Percentiles rank a stretch among this genome's conserved stretches.
These are phyloP conservation scores for Alternaria triticimaculans DNA, from an alignment of 2,329 filamentous ascomycete genomes.

Conservation along the genomic window DNA sequence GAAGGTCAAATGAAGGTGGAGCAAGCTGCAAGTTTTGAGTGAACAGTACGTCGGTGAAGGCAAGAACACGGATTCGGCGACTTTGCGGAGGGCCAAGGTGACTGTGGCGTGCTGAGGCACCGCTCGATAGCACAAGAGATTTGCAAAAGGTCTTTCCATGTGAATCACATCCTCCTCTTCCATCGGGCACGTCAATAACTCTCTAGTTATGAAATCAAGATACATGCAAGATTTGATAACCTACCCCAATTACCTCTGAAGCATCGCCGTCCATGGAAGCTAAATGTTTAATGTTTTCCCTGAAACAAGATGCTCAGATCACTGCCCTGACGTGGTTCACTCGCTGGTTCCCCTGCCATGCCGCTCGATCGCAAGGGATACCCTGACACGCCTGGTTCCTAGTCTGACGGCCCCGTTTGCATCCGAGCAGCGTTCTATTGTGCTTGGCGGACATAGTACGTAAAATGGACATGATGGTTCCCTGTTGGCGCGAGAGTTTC, in stretches of 20 bases:
- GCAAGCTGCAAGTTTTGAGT: not conserved
- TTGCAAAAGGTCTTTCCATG: not conserved
- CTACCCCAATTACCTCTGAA: not conserved
- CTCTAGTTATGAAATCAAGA: not conserved
- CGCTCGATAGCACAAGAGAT: not conserved
- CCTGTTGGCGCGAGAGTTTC: not conserved
- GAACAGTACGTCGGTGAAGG: not conserved
- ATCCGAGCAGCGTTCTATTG: not conserved
- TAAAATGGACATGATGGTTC: not conserved
- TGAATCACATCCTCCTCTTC: not conserved
- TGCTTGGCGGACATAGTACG: not conserved
- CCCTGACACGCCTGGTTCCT: not conserved
- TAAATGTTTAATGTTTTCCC: not conserved
- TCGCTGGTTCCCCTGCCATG: not conserved
- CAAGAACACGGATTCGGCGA: not conserved
- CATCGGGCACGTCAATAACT: not conserved
- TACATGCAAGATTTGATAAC: not conserved
- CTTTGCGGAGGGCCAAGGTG: not conserved
- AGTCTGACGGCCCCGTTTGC: not conserved
- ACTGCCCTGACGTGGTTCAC: not conserved
- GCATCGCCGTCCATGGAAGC: not conserved
- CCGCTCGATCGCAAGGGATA: not conserved
- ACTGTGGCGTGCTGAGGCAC: not conserved
- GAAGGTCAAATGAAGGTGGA: not conserved
- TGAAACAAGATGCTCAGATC: not conserved